Evolutionary conservation across 73 alveolate species (phyloP).

Genomic region (Uronychia setigera): DNA sequence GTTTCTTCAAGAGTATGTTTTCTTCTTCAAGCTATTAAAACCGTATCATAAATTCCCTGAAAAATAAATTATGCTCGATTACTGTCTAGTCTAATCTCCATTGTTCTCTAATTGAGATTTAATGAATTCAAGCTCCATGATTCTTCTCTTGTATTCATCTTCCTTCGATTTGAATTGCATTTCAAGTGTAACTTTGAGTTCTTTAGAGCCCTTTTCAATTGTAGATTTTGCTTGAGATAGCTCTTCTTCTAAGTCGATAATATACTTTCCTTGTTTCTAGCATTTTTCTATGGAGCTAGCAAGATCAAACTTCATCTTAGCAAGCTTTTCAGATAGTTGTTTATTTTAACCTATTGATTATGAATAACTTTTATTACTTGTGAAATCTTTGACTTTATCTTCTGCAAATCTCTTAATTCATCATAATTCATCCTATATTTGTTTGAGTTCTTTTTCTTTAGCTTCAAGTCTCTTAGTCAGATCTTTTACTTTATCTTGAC

Average conservation of each 20-base stretch:
- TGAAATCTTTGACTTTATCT: conserved; percentile 16
- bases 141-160: not conserved
- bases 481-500: conserved; percentile 11
- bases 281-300: not conserved
- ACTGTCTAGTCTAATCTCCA: not conserved
- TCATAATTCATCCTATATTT: not conserved
- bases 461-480: not conserved
- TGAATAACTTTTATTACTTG: not conserved
- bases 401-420: conserved; percentile 1
- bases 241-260: not conserved
- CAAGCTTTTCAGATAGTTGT: conserved; percentile 1
- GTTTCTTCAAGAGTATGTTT: too few species aligned
- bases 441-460: conserved; percentile 12
- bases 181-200: conserved; percentile 3
- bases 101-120: not conserved
- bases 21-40: too few species aligned
- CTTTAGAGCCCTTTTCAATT: not conserved
- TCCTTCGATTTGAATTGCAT: not conserved
- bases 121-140: not conserved
- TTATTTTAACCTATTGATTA: not conserved
- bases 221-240: not conserved
- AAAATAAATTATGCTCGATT: not conserved
- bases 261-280: not conserved
- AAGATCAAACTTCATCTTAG: not conserved
- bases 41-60: too few species aligned